These are phyloP conservation scores for Paecilomyces dactylethromorphus DNA, from an alignment of 2,329 filamentous ascomycete genomes.

Conservation along the genomic window DNA sequence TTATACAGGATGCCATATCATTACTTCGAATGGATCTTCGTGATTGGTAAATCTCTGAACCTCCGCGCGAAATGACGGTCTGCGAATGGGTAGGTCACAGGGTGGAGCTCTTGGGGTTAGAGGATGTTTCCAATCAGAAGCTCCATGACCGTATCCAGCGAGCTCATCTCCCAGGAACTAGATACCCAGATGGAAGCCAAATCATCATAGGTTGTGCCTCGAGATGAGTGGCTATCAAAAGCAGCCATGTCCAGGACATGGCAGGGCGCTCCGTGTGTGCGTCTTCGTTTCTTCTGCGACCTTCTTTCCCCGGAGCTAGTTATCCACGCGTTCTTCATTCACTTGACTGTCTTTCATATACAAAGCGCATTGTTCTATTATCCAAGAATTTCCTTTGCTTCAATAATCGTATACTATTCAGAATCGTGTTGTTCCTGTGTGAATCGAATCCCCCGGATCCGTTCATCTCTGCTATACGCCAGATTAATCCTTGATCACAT, in stretches of 20 bases:
- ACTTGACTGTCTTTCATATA: neutral
- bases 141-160: neutral
- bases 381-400: neutral
- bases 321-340: neutral
- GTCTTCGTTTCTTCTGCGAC: neutral
- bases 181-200: neutral
- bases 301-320: neutral
- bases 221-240: neutral
- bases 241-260: neutral
- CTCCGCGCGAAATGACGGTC: neutral
- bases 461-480: neutral
- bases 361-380: neutral
- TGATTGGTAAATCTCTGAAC: neutral
- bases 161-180: neutral
- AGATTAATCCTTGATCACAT: neutral
- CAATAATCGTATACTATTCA: neutral
- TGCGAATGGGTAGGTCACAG: neutral
- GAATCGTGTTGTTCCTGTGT: neutral
- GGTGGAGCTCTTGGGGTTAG: neutral
- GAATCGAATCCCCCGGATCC: neutral
- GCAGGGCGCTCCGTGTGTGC: neutral
- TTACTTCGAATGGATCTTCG: neutral
- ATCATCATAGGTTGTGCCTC: neutral
- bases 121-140: conserved; percentile 7
- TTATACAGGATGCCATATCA: neutral